phyloP scores from a whole-genome alignment of 345 rosid species.

The Eucalyptus polyanthemos region DNA sequence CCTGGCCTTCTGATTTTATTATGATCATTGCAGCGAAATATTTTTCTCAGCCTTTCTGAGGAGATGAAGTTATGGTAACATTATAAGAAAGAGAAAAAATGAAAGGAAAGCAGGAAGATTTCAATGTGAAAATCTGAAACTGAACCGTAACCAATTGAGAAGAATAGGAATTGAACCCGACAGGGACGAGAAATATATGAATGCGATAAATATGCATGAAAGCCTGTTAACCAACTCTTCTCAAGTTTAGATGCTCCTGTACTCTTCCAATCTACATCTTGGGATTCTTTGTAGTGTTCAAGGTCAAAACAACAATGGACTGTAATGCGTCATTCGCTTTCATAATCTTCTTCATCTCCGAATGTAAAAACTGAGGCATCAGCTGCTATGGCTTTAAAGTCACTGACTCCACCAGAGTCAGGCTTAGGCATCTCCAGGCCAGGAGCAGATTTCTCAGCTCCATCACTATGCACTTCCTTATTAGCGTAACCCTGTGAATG shows the following conservation, averaged over 20 bases:
- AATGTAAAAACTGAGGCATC: slow-evolving; percentile 83
- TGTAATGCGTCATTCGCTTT: slow-evolving; percentile 34
- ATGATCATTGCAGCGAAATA: neutral
- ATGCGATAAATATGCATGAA: neutral
- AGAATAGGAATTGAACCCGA: neutral
- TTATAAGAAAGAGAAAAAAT: neutral
- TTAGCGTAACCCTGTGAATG: neutral
- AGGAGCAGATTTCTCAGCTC: neutral
- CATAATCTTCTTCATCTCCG: slow-evolving; percentile 81
- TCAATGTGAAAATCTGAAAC: neutral
- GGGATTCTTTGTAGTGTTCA: neutral
- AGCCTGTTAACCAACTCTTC: neutral
- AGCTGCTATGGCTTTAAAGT: slow-evolving; percentile 81
- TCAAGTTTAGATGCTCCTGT: neutral
- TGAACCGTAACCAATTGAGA: neutral
- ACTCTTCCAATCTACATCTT: neutral
- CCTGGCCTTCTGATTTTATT: neutral
- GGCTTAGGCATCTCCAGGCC: neutral
- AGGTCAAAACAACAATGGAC: neutral
- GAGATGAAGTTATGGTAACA: neutral
- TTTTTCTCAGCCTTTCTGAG: neutral
- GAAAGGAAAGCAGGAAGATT: neutral
- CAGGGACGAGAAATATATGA: neutral
- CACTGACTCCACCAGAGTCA: slow-evolving; percentile 19
- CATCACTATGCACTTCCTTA: slow-evolving; percentile 1